phyloP scores from a whole-genome alignment of 768 basidiomycete species.

The Cystofilobasidium ferigula region DNA sequence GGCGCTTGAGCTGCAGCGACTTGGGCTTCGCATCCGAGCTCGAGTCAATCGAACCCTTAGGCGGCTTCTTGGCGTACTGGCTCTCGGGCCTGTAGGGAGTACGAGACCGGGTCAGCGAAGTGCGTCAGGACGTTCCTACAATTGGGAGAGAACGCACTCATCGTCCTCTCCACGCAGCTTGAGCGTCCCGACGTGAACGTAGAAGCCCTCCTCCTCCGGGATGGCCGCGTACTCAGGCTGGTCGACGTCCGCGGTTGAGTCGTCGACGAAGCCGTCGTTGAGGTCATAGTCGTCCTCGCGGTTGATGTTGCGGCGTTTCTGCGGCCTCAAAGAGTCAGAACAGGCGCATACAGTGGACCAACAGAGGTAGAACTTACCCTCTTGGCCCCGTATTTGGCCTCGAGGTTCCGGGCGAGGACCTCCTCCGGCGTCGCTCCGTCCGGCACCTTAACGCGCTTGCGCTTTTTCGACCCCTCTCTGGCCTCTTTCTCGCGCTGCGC shows the following conservation, averaged over 20 bases:
- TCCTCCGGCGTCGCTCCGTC: slow-evolving; percentile 9
- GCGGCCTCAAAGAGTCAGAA: not conserved
- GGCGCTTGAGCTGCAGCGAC: not conserved
- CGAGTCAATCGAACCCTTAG: not conserved
- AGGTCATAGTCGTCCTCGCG: slow-evolving; percentile 61
- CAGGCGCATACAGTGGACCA: not conserved
- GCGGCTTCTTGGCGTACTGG: not conserved
- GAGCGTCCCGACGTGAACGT: slow-evolving; percentile 78
- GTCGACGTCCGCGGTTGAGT: slow-evolving; percentile 82
- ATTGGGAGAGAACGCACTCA: slow-evolving; percentile 8
- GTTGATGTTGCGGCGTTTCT: slow-evolving; percentile 9
- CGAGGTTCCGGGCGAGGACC: slow-evolving; percentile 25
- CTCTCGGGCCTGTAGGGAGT: not conserved
- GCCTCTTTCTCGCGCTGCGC: not conserved
- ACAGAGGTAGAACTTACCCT: not conserved
- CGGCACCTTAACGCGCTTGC: slow-evolving; percentile 7
- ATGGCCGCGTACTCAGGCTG: slow-evolving; percentile 81
- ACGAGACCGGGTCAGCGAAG: not conserved
- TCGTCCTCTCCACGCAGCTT: slow-evolving; percentile 60
- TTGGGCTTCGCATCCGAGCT: not conserved
- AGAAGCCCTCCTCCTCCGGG: slow-evolving; percentile 72
- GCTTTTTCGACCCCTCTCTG: not conserved
- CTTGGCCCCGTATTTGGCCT: slow-evolving; percentile 32
- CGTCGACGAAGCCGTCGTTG: slow-evolving; percentile 91
- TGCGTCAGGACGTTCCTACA: not conserved